phyloP scores from a whole-genome alignment of 176 grass and related monocot species.

The Ensete ventricosum region DNA sequence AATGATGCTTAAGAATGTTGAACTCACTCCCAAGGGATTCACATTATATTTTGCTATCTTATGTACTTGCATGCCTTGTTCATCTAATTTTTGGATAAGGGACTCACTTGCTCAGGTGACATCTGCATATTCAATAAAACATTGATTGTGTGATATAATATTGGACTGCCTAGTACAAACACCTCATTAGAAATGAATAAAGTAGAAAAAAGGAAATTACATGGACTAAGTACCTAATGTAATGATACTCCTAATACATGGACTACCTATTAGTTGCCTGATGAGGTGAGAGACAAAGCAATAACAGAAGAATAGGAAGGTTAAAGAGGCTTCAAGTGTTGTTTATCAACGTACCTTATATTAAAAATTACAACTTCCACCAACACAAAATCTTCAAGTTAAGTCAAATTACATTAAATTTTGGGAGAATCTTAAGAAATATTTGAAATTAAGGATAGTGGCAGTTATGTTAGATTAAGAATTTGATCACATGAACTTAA shows the following conservation, averaged over 20 bases:
- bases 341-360: no score
- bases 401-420: no score
- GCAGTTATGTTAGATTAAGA: no score
- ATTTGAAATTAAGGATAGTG: no score
- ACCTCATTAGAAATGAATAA: not conserved
- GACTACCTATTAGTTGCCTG: no score
- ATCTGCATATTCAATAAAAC: conserved; percentile 7
- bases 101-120: not conserved
- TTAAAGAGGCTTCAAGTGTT: no score
- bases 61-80: not conserved
- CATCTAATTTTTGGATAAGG: conserved; percentile 9
- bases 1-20: conserved; percentile 11
- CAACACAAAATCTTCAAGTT: no score
- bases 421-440: no score
- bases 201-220: not conserved
- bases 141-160: not conserved
- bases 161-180: not conserved
- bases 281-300: no score
- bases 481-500: no score
- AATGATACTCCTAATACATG: not conserved
- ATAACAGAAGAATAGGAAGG: no score
- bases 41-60: conserved; percentile 9
- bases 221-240: not conserved
- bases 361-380: no score
- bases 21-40: conserved; percentile 13